These are phyloP conservation scores for Dioscorea zingiberensis DNA, from an alignment of 106 monocot genomes.

Conservation along the genomic window DNA sequence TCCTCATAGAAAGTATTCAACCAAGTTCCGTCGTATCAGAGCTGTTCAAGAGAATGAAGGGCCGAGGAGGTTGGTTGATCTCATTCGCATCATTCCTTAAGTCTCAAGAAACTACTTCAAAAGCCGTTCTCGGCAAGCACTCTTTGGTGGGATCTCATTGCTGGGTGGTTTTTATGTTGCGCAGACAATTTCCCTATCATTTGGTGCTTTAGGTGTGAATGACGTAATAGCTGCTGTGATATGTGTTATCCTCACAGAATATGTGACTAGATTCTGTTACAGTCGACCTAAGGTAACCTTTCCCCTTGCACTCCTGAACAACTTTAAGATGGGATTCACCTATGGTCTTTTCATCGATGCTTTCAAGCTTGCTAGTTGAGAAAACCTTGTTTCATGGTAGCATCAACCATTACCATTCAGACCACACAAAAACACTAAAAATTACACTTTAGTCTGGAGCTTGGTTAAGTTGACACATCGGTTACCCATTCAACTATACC, in stretches of 20 bases:
- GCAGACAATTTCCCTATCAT: conserved; percentile 91
- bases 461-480: no score
- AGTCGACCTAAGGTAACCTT: conserved; percentile 87
- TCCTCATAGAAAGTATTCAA: conserved; percentile 2
- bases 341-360: conserved; percentile 98
- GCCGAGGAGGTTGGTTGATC: conserved; percentile 52
- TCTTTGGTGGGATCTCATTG: conserved; percentile 89
- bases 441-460: no score
- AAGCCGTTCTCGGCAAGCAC: conserved; percentile 63
- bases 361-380: conserved; percentile 96
- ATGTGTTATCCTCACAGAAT: conserved; percentile 84
- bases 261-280: conserved; percentile 81
- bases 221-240: conserved; percentile 93
- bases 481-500: no score
- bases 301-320: conserved; percentile 80
- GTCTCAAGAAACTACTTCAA: conserved; percentile 77
- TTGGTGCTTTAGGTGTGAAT: conserved; percentile 91
- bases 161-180: conserved; percentile 95
- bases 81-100: conserved; percentile 69
- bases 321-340: conserved; percentile 99
- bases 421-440: no score
- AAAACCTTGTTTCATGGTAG: no score
- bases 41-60: conserved; percentile 61
- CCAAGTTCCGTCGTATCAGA: conserved; percentile 32
- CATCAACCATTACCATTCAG: no score